These are phyloP conservation scores for Boletus bicolor DNA, from an alignment of 768 basidiomycete species.

Conservation along the genomic window DNA sequence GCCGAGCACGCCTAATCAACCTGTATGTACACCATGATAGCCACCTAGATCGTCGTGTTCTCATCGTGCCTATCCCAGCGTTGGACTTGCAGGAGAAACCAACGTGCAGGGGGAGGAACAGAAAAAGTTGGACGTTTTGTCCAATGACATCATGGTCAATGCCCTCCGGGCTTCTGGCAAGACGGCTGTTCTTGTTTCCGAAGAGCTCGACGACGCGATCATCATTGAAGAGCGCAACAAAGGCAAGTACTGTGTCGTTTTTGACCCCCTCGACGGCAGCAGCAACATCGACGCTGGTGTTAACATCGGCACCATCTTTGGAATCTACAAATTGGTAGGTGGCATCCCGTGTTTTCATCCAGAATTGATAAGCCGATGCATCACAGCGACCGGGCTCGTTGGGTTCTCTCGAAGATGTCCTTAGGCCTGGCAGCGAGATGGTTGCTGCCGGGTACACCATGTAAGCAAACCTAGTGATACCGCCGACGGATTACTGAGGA, in stretches of 20 bases:
- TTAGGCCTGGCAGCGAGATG: slow-evolving; percentile 94
- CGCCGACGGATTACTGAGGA: slow-evolving; percentile 9
- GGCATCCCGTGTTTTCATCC: not conserved
- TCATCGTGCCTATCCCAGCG: slow-evolving; percentile 44
- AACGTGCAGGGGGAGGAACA: slow-evolving; percentile 99
- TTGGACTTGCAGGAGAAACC: slow-evolving; percentile 93
- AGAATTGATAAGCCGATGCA: not conserved
- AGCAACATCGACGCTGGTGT: slow-evolving; percentile 99
- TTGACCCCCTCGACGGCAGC: slow-evolving; percentile 94
- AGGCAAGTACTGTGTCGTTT: slow-evolving; percentile 96
- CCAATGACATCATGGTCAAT: slow-evolving; percentile 99
- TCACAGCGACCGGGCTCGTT: slow-evolving; percentile 67
- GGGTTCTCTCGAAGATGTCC: slow-evolving; percentile 83
- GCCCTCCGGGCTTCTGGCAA: slow-evolving; percentile 95
- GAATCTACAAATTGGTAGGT: slow-evolving; percentile 88
- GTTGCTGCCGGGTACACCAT: slow-evolving; percentile 98
- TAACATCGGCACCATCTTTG: slow-evolving; percentile 97
- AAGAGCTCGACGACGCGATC: slow-evolving; percentile 91
- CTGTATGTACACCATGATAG: slow-evolving; percentile 53
- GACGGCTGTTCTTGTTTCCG: slow-evolving; percentile 94
- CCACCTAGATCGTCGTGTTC: not conserved
- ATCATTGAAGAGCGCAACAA: slow-evolving; percentile 77
- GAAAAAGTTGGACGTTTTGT: slow-evolving; percentile 97
- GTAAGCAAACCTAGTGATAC: slow-evolving; percentile 42
- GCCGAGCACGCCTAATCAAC: slow-evolving; percentile 95